Evolutionary conservation across 257 asterid species (phyloP), one percentile per base, ranked within the genome.

Genomic region (Avicennia marina): DNA sequence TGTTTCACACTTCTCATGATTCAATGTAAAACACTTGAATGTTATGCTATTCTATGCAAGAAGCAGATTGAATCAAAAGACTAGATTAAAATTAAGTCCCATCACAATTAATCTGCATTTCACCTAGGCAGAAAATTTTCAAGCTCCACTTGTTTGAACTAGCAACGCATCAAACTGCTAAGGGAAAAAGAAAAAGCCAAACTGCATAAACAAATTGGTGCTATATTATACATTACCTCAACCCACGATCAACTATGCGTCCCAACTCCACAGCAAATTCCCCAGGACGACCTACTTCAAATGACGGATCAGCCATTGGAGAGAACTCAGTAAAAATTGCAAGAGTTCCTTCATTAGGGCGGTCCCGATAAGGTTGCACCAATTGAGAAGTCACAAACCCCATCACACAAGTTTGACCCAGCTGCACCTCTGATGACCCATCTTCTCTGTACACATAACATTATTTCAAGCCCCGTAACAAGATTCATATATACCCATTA

Each of bases 251-350:
- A 64, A 93, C 66, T 42, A 93, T 75, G 32, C 98, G 97, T 10
- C 95, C 98, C 81, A 93, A 73, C 66, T 93, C 98, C 47, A 93
- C 86, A 18, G 98, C 90, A 73, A 73, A 78, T 71, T 86, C 98
- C 57, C 90, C 86, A 24, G 95, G 98, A 47, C 91, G 95, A 16
- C 97, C 98, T 18, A 68, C 65, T 80, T 93, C 98, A 68, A 89
- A 93, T 10, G 89, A 81, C 63, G 96, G 98, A 72, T 93, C 98
- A 10, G 97, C 98, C 98, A 93, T 89, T 17, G 98, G 98, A 58
- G 98, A 93, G 72, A 93, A 89, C 69, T 93, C 98, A 1, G 94
- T 80, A 71, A 71, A 93, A 36, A 93, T 75, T 38, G 97, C 68
- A 70, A 93, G 94, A 29, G 69, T 66, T 41, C 98, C 98, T 78